Conservation (phyloP, 1,139 yeast genomes). For the Nakaseomyces kungkrabaensis region DNA sequence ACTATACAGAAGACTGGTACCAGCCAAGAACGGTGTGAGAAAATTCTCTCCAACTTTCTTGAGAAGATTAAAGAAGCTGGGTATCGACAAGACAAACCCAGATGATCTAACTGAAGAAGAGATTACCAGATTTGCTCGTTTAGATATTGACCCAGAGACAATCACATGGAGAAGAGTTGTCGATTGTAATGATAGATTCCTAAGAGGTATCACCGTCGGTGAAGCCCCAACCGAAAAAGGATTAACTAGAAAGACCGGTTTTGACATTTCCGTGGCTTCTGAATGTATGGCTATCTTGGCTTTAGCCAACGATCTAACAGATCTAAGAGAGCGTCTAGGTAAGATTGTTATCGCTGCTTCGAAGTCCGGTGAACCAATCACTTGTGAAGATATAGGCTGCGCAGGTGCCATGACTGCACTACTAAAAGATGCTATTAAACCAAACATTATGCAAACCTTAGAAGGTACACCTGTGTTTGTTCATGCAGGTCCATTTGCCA, state of each 20-base stretch:
- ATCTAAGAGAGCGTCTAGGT: constrained; percentile 62
- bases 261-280: constrained; percentile 75
- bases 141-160: constrained; percentile 63
- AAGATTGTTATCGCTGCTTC: constrained; percentile 62
- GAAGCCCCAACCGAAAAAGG: constrained; percentile 73
- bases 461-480: constrained; percentile 82
- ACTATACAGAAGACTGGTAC: constrained; percentile 61
- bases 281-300: constrained; percentile 79
- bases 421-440: constrained; percentile 72
- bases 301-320: constrained; percentile 53
- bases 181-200: constrained; percentile 70
- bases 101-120: constrained; percentile 62
- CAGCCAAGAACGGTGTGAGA: constrained; percentile 56
- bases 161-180: constrained; percentile 71
- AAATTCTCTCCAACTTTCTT: constrained; percentile 59
- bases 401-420: constrained; percentile 77
- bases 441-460: constrained; percentile 74
- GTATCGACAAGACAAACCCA: constrained; percentile 57
- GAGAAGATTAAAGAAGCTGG: constrained; percentile 51
- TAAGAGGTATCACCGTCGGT: constrained; percentile 66
- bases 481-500: constrained; percentile 83
- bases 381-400: constrained; percentile 70
- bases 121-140: constrained; percentile 48
- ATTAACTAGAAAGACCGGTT: constrained; percentile 61
- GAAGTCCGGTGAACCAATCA: constrained; percentile 52